Evolutionary conservation across 805 yeast genomes (phyloP), one percentile per base, ranked within the genome.

Genomic region (Yarrowia divulgata): DNA sequence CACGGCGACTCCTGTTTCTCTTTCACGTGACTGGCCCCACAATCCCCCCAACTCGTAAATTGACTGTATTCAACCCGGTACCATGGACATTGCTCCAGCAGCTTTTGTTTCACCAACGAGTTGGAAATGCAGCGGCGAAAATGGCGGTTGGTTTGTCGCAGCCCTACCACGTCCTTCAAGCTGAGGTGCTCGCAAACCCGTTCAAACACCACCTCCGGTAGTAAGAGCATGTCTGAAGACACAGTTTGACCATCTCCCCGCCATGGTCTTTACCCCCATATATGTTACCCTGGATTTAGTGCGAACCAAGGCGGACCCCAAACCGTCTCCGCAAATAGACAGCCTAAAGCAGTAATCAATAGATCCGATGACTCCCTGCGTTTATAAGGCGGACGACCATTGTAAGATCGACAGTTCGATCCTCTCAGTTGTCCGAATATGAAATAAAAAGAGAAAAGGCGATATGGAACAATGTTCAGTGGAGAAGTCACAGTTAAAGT

Each of bases 1-100:
- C 12, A 5, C 3, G 6, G 37, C n/a, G n/a, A n/a, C 29, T 23
- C 4, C 29, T 23, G 29, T 2, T 23, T 23, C 4, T 37, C 16
- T 19, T 16, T 54, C 58, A 1, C 42, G 43, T 32, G 35, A 35
- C 37, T 43, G 8, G 58, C 58, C 3, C n/a, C 58, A 13, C 43
- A 10, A 3, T 14, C 18, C 7, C 43, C 1, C 58, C 58, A 54
- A 8, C 32, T 37, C 43, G 6, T 1, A 14, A n/a, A 19, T 32
- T 54, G 58, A 12, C 34, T 13, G 58, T 54, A 54, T 7, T 54
- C 58, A 3, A 37, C 3, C 13, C 40, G 58, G 32, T 54, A 54
- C 3, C 19, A 19, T 1, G 58, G 58, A 5, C 18, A 12, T 18
- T 54, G 18, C 7, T 14, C 1, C n/a, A 54, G n/a, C 4, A 54